A percentile compares a stretch with the other conserved stretches of the same genome.
phyloP scores from a whole-genome alignment of 2,329 filamentous ascomycete species.

The Raffaelea arxii region DNA sequence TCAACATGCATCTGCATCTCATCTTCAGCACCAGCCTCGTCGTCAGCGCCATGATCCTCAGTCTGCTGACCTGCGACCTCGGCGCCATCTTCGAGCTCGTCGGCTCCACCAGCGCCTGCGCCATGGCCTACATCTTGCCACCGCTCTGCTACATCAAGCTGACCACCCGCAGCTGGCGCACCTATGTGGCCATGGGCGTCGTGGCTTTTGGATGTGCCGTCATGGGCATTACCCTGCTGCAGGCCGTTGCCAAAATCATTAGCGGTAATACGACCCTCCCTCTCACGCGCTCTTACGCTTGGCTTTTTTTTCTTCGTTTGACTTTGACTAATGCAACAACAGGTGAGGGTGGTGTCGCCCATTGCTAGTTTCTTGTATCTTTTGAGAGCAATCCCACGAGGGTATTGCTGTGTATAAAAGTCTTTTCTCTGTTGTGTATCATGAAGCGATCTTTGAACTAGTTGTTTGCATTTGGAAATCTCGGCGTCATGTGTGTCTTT shows the following conservation, averaged over 20 bases:
- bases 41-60: constrained; percentile 64
- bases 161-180: constrained; percentile 65
- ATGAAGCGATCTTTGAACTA: neutral
- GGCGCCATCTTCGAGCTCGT: constrained; percentile 94
- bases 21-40: constrained; percentile 79
- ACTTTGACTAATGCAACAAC: too few relatives aligned
- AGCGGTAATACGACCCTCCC: too few relatives aligned
- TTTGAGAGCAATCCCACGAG: too few relatives aligned
- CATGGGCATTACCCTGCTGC: constrained; percentile 70
- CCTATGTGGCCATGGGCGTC: constrained; percentile 59
- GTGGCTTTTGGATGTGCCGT: constrained; percentile 72
- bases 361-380: too few relatives aligned
- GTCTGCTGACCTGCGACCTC: constrained; percentile 82
- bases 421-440: constrained; percentile 12
- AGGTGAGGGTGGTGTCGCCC: too few relatives aligned
- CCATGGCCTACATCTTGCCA: constrained; percentile 88
- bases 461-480: neutral
- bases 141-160: constrained; percentile 93
- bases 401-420: too few relatives aligned
- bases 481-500: neutral
- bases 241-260: constrained; percentile 61
- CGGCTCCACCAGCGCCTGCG: constrained; percentile 87
- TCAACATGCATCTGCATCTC: constrained; percentile 75
- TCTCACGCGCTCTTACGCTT: too few relatives aligned
- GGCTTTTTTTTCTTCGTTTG: neutral